Evolutionary conservation across 768 basidiomycete genomes (phyloP), one percentile per base, ranked within the genome.

Genomic region (Pulveroboletus sp.): DNA sequence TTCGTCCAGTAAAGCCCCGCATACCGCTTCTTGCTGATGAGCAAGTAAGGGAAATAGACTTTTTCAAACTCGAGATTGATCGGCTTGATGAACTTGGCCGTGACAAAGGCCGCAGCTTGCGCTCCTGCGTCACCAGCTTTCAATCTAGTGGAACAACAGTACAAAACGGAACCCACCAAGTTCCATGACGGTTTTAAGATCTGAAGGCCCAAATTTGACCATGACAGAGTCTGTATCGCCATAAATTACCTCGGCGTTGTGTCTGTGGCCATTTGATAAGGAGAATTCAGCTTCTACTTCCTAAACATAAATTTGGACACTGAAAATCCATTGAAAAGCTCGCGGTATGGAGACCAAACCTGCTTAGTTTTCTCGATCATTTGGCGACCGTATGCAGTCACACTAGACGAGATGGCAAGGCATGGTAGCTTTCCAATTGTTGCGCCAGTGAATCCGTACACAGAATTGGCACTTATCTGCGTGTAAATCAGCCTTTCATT

Each of bases 61-160:
- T 99, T 98, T 66, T 99, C 96, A 70, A 99, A 99, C 69, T 99
- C 95, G 26, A 99, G 82, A 68, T 98, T 98, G 75, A 98, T 98
- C 0, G 95, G 96, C 61, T 87, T 86, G 60, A 93, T 73, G 66
- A 99, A 99, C 67, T 93, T 91, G 37, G 77, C 66, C 0, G 96
- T 93, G 15, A 99, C 95, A 14, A 90, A 77, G 14, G 89, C 83
- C 1, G 96, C 96, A 2, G 96, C 96, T 71, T 97, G 89, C 36
- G 83, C 82, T 35, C 94, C 93, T 95, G 57, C 17, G 32, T 51
- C 28, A 43, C 21, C 40, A 15, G 13, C 18, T n/a, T 30, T 31
- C 26, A 6, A 30, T 50, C 39, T 15, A 45, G 17, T 15, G 31
- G 14, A 18, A 51, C n/a, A 35, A 38, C 8, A 36, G 43, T 31